Evolutionary conservation across 139 green algal genomes (phyloP), one percentile per base, ranked within the genome.

Genomic region (Picochlorum sp.): DNA sequence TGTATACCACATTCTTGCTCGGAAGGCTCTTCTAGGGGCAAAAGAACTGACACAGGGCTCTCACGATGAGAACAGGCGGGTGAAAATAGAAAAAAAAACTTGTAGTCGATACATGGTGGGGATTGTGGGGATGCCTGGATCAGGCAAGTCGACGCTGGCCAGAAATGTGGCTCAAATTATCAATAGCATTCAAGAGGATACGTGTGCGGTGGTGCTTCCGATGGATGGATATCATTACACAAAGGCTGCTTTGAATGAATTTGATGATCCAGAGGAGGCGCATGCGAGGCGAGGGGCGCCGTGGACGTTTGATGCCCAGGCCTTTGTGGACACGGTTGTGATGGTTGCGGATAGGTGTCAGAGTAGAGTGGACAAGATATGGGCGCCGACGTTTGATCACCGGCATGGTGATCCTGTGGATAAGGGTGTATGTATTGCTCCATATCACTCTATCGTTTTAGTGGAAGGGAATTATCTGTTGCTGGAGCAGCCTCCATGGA

Each of bases 401-500:
- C 87, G 68, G 0, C 64, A 81, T 21, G 80, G 82, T 7, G 87
- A 95, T 69, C 87, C 87, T 1, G 70, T 85, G 7, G 64, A 81
- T 13, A 69, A 75, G 20, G 75, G 71, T 54, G 83, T 95, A 14
- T 9, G 26, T 32, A 69, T 95, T 38, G 20, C 23, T 6, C 34
- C 37, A 5, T 28, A 70, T 21, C 64, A 82, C 46, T 56, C 57
- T 9, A 63, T 96, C 2, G 69, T 95, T 4, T 11, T 94, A 9
- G 61, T 86, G 4, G 90, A 95, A 66, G 91, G 91, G 26, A 95
- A 95, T 72, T 97, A 97, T 61, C 32, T 96, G 45, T 75, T 96
- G 38, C 75, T 97, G 47, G 47, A 21, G 16, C 16, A 23, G 72
- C 78, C 58, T 21, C 80, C 80, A 0, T 89, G 82, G 80, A 14